phyloP scores from a whole-genome alignment of 1,139 yeast species.

The Blastobotrys persicus region DNA sequence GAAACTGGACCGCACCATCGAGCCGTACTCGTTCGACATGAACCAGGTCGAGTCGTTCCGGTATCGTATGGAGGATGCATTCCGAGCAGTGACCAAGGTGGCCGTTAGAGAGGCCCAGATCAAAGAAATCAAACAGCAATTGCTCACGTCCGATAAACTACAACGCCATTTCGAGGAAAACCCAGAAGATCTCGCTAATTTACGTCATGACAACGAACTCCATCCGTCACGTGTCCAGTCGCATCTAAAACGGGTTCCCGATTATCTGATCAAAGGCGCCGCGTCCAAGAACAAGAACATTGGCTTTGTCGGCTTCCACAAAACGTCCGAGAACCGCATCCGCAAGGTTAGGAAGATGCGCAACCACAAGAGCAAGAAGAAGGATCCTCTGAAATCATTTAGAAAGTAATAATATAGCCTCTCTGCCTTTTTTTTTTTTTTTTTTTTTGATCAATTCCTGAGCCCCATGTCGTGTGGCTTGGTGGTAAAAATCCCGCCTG shows the following conservation, averaged over 20 bases:
- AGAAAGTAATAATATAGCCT: slow-evolving; percentile 29
- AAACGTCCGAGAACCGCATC: slow-evolving; percentile 45
- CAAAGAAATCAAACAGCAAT: slow-evolving; percentile 83
- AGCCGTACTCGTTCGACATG: slow-evolving; percentile 87
- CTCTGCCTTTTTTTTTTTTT: too few relatives aligned
- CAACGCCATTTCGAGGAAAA: slow-evolving; percentile 96
- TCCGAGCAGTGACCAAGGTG: slow-evolving; percentile 87
- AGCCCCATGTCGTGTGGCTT: too few relatives aligned
- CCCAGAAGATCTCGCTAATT: slow-evolving; percentile 87
- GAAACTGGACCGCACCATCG: slow-evolving; percentile 52
- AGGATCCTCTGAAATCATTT: slow-evolving; percentile 73
- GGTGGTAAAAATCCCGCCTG: too few relatives aligned
- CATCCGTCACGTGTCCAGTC: slow-evolving; percentile 81
- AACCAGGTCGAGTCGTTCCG: slow-evolving; percentile 93
- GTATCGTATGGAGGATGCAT: slow-evolving; percentile 96
- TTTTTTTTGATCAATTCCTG: too few relatives aligned
- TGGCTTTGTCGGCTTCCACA: slow-evolving; percentile 78
- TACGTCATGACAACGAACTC: slow-evolving; percentile 88
- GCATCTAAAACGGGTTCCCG: slow-evolving; percentile 90
- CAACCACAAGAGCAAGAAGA: slow-evolving; percentile 40
- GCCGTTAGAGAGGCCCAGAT: slow-evolving; percentile 93
- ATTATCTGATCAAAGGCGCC: slow-evolving; percentile 66
- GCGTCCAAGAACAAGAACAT: slow-evolving; percentile 38
- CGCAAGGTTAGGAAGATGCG: slow-evolving; percentile 45
- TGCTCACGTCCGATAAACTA: slow-evolving; percentile 83